Base-by-base conservation (phyloP, 768 basidiomycete species). In the Lepiota brunneoincarnata region DNA sequence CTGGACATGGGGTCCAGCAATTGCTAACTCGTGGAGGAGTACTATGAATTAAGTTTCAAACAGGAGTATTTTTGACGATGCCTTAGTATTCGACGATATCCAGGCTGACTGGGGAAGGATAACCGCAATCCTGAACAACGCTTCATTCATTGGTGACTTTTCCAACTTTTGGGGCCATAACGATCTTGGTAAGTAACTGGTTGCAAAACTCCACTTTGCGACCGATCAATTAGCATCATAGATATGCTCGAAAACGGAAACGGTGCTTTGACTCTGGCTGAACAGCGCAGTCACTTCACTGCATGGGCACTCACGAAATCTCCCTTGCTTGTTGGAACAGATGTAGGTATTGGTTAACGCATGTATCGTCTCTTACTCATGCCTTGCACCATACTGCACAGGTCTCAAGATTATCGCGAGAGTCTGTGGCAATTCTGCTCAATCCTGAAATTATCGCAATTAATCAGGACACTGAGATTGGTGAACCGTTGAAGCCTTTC, bases 261-360 rank as follows among this genome's bases (percentile, higher is more conserved):
- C 48, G 78, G 79, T 5, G 67, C 69, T n/a, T 60, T 82, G 38
- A 70, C 75, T 0, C 70, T 71, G 50, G 79, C 77, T 2, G 79
- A 82, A 62, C 66, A 72, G 24, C 78, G 79, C 61, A 75, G 76
- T 23, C 80, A 81, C 60, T 82, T 81, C 60, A 79, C 78, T 2
- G 78, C 77, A 0, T 82, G 81, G 81, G 79, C 81, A 21, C 61
- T 82, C 65, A 75, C 75, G 15, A 82, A 81, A 59, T 78, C 77
- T 0, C 81, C 79, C 4, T 70, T 82, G 14, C 66, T 81, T 41
- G 72, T 82, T 48, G 73, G 81, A 54, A 77, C 80, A 1, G 66
- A 78, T 49, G 78, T 76, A 54, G 10, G 72, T 64, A 31, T 35
- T 26, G n/a, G 39, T 21, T 46, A 21, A 1, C 34, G 1, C 23